Evolutionary conservation across 768 basidiomycete species (phyloP), one percentile per base, ranked within the genome.

Genomic region (Trametes coccinea): DNA sequence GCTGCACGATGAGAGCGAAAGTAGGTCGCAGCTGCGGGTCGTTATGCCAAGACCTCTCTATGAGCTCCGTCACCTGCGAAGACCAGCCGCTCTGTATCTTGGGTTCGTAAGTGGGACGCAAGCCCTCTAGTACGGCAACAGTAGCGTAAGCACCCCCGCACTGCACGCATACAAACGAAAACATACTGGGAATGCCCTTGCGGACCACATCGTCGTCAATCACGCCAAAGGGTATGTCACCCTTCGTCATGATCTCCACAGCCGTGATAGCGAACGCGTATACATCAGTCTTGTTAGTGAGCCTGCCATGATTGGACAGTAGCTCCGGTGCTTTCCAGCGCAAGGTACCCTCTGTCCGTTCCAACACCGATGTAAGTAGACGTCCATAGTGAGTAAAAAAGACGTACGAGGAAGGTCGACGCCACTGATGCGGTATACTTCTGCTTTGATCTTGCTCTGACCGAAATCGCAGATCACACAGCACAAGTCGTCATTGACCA

Each of bases 381-480:
- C 37, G 37, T 39, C 37, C 37, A 39, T 6, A 6, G 37, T 6
- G 13, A 6, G 13, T 39, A 6, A 39, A 13, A 6, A 6, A 10
- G 43, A 69, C 71, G 13, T 62, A 74, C 74, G 74, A 30, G 73
- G 70, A 5, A 67, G 41, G 3, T 69, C 66, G 30, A 75, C 75
- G 9, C 84, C 84, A 56, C 83, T 88, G 2, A 89, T 76, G 39
- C 82, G 79, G 65, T 79, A 85, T 3, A 83, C 85, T 70, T 92
- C 89, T 11, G 80, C 82, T 73, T 87, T 90, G 77, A 93, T 85
- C 72, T 90, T 87, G 66, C 84, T 88, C 71, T 93, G 88, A 0
- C 90, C 91, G 70, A 95, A 94, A 69, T 93, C 91, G 31, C 89
- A 84, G 44, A 94, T 84, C 37, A 92, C 79, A 60, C 90, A 93